A percentile compares a stretch with the other conserved stretches of the same genome.
phyloP scores from a whole-genome alignment of 768 basidiomycete species.

The Lactifluus rugatus region DNA sequence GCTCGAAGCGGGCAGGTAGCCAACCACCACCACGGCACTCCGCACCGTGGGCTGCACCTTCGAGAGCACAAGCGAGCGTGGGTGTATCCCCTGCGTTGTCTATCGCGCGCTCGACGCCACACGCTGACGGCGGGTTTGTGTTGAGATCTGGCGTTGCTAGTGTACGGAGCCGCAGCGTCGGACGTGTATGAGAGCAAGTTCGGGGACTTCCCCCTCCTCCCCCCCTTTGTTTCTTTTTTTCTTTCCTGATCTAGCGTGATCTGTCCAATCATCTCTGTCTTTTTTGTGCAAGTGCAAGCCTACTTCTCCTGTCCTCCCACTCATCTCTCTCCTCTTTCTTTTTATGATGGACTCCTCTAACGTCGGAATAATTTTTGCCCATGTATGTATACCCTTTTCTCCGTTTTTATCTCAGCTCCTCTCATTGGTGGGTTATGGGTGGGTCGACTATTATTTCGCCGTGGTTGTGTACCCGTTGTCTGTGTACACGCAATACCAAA shows the following conservation, averaged over 20 bases:
- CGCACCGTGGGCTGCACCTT: constrained; percentile 11
- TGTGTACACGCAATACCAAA: neutral
- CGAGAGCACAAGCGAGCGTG: constrained; percentile 13
- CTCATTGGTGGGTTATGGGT: neutral
- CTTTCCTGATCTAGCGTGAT: constrained; percentile 1
- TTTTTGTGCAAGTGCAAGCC: neutral
- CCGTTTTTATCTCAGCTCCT: neutral
- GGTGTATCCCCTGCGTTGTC: constrained; percentile 13
- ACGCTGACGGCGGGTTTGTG: constrained; percentile 13
- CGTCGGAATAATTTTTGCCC: neutral
- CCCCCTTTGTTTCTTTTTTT: too few species aligned
- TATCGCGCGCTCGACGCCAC: constrained; percentile 6
- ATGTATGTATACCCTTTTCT: constrained; percentile 3
- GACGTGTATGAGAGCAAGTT: neutral
- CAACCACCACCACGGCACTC: constrained; percentile 14
- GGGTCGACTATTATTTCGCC: neutral
- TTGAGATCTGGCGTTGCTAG: neutral
- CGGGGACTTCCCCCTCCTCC: neutral
- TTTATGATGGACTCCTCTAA: constrained; percentile 5
- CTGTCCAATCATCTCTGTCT: constrained; percentile 7
- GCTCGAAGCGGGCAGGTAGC: constrained; percentile 14
- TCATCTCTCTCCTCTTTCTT: neutral
- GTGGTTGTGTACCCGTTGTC: neutral
- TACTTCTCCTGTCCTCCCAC: neutral
- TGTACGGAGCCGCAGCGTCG: constrained; percentile 9